A percentile compares a stretch with the other conserved stretches of the same genome.
Conservation (phyloP, 2,329 filamentous ascomycete species). For the Cryphonectria nitschkei region DNA sequence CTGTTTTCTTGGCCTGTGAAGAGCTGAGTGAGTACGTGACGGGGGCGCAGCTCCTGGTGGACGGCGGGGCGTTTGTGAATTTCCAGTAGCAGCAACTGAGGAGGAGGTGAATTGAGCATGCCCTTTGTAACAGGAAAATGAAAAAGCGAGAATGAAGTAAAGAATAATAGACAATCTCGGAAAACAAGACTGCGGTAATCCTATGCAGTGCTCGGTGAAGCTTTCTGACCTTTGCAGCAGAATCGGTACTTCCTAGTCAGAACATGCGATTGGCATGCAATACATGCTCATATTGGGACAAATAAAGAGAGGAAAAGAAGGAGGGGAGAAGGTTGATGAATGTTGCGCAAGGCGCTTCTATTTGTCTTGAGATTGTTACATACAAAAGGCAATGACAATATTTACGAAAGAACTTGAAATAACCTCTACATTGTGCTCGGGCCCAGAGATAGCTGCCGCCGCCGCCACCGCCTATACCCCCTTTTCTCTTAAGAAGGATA, state of each 20-base stretch:
- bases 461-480: background rate
- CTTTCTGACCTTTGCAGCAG: no score
- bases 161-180: background rate
- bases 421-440: background rate
- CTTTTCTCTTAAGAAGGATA: conserved; percentile 9
- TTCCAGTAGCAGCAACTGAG: conserved; percentile 60
- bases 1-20: conserved; percentile 81
- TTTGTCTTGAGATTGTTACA: conserved; percentile 5
- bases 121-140: background rate
- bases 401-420: conserved; percentile 20
- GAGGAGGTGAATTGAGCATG: background rate
- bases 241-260: no score
- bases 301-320: no score
- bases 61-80: conserved; percentile 89
- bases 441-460: background rate
- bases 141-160: background rate
- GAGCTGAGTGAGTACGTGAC: conserved; percentile 81
- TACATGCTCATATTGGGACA: no score
- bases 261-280: no score
- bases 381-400: conserved; percentile 7
- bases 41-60: conserved; percentile 81
- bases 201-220: no score
- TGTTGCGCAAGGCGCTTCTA: background rate
- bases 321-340: background rate
- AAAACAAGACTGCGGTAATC: no score